Evolutionary conservation across 2,329 filamentous ascomycete species (phyloP), one percentile per base, ranked within the genome.

Genomic region (Pezicula neosporulosa): DNA sequence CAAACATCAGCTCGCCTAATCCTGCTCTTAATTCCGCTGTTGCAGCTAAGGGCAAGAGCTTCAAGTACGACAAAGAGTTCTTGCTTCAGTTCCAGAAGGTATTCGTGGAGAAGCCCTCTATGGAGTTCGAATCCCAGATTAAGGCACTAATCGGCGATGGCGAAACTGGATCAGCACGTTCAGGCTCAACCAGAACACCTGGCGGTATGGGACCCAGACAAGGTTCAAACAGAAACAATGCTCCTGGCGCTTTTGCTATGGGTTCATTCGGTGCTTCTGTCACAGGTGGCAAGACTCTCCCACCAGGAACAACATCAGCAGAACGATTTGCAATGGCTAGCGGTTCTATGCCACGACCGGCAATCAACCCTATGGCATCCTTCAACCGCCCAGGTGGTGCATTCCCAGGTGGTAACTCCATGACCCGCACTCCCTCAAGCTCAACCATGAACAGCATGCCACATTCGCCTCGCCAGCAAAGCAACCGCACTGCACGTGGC

Each of bases 21-120:
- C 90, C 93, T 10, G 89, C 93, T 3, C 75, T 97, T 58, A 99
- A 97, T 70, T 77, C 81, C 38, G 87, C 87, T 15, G 87, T 90
- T 27, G 78, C 82, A 33, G 89, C 87, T 70, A 93, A 92, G 74
- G 84, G 83, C 54, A 87, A 85, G 69, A 86, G 84, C 39, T 96
- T 95, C 77, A 92, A 95, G 70, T 99, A 99, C 71, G 91, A 97
- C 72, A 89, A 92, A 64, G 86, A 87, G 63, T 99, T 99, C 77
- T 76, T 99, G 72, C 79, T 99, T 28, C 94, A 99, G 68, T 99
- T 99, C 79, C 90, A 97, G 74, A 83, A 83, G 62, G 90, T 96
- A 18, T 99, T 97, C 74, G 95, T 90, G 56, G 94, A 99, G 77
- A 95, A 97, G 74, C 94, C 94, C 13, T 96, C 91, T 1, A 72